Evolutionary conservation across 139 green algal species (phyloP).

Genomic region (Coelastrella sp.): DNA sequence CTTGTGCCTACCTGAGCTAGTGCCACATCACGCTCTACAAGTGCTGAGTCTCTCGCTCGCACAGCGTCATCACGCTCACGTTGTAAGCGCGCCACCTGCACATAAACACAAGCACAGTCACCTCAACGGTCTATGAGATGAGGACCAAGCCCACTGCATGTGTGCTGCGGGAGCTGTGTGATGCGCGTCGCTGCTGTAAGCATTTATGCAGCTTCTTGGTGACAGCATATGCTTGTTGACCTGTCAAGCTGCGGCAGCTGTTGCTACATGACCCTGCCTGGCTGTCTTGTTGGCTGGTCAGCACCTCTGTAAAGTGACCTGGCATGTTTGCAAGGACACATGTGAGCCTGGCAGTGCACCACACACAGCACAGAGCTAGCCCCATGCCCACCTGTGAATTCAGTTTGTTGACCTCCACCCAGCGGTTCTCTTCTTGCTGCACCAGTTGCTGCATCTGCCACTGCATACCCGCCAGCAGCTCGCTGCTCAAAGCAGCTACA

Average conservation of each 20-base stretch:
- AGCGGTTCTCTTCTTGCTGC: slow-evolving; percentile 30
- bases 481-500: not conserved
- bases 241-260: too few species aligned
- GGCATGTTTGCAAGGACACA: not conserved
- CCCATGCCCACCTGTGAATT: not conserved
- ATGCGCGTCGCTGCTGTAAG: too few species aligned
- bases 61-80: slow-evolving; percentile 30
- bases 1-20: slow-evolving; percentile 10
- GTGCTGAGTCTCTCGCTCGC: not conserved
- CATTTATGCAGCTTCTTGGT: too few species aligned
- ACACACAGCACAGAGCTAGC: too few species aligned
- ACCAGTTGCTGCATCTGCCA: slow-evolving; percentile 47
- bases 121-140: too few species aligned
- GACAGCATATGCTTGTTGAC: too few species aligned
- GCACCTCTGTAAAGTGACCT: too few species aligned
- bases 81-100: slow-evolving; percentile 25
- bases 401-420: slow-evolving; percentile 16
- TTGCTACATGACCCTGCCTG: too few species aligned
- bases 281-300: too few species aligned
- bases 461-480: slow-evolving; percentile 39
- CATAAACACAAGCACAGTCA: not conserved
- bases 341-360: not conserved
- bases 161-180: too few species aligned
- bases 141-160: too few species aligned
- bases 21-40: slow-evolving; percentile 12